phyloP scores from a whole-genome alignment of 1,139 yeast species.

The Lodderomyces parapsilosis region DNA sequence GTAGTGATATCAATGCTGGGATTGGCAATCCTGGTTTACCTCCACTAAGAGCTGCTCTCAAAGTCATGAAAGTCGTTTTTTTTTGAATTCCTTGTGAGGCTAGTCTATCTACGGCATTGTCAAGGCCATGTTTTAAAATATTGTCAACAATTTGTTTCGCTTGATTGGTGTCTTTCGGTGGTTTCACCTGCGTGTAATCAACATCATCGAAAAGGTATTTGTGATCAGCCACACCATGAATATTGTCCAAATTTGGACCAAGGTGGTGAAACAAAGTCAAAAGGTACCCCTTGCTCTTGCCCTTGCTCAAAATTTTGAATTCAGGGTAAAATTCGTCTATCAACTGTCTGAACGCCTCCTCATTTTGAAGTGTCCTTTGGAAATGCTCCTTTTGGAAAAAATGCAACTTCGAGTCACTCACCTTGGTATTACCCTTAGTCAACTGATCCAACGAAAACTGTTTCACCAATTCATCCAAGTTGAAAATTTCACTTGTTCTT shows the following conservation, averaged over 20 bases:
- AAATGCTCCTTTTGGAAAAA: conserved; percentile 73
- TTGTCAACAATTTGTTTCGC: conserved; percentile 8
- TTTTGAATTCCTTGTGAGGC: conserved; percentile 34
- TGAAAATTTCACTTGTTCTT: conserved; percentile 59
- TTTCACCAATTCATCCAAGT: conserved; percentile 50
- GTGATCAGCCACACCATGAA: conserved; percentile 51
- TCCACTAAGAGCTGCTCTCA: conserved; percentile 76
- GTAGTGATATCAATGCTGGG: conserved; percentile 53
- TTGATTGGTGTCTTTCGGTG: conserved; percentile 10
- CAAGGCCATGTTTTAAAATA: conserved; percentile 15
- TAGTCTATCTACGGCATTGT: conserved; percentile 14
- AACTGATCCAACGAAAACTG: conserved; percentile 60
- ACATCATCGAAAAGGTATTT: conserved; percentile 50
- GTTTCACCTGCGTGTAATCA: conserved; percentile 21
- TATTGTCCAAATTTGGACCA: conserved; percentile 42
- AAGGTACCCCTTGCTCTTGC: conserved; percentile 20
- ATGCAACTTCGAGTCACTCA: conserved; percentile 69
- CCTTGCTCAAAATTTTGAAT: conserved; percentile 18
- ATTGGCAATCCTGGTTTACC: conserved; percentile 69
- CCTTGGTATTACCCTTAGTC: conserved; percentile 93
- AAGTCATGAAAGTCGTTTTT: conserved; percentile 54
- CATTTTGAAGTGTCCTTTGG: conserved; percentile 33
- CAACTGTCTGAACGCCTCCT: conserved; percentile 28
- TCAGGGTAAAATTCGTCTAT: conserved; percentile 28
- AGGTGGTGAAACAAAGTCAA: conserved; percentile 14